phyloP scores from a whole-genome alignment of 805 yeast genomes.

The Suhomyces sp. region DNA sequence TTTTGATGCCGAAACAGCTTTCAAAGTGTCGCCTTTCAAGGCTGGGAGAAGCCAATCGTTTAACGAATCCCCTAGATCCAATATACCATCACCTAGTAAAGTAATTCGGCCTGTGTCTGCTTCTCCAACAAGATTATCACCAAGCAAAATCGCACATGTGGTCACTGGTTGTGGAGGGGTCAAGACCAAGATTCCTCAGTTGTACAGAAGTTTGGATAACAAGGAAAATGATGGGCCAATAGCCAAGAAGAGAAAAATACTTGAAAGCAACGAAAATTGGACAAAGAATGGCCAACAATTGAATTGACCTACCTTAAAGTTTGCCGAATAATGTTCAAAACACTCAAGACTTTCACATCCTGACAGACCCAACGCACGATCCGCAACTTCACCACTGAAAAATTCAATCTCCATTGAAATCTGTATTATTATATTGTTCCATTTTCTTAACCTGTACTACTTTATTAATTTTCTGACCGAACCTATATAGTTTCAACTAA shows the following conservation, averaged over 20 bases:
- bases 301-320: no score
- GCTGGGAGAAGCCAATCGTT: not conserved
- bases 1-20: constrained; percentile 5
- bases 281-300: no score
- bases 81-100: constrained; percentile 3
- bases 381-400: no score
- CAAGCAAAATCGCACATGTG: not conserved
- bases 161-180: not conserved
- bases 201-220: constrained; percentile 6
- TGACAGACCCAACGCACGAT: no score
- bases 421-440: no score
- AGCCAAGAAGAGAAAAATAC: constrained; percentile 7
- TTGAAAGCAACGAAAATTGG: no score
- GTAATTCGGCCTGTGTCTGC: not conserved
- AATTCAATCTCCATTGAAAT: no score
- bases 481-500: no score
- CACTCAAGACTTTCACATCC: no score
- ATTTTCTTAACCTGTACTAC: no score
- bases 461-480: no score
- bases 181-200: constrained; percentile 7
- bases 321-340: no score
- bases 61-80: not conserved
- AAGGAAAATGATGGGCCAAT: constrained; percentile 8
- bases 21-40: constrained; percentile 8
- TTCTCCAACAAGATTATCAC: constrained; percentile 3